Evolutionary conservation across 495 filamentous ascomycete genomes (phyloP), one percentile per base, ranked within the genome.

Genomic region (Podospora conica): DNA sequence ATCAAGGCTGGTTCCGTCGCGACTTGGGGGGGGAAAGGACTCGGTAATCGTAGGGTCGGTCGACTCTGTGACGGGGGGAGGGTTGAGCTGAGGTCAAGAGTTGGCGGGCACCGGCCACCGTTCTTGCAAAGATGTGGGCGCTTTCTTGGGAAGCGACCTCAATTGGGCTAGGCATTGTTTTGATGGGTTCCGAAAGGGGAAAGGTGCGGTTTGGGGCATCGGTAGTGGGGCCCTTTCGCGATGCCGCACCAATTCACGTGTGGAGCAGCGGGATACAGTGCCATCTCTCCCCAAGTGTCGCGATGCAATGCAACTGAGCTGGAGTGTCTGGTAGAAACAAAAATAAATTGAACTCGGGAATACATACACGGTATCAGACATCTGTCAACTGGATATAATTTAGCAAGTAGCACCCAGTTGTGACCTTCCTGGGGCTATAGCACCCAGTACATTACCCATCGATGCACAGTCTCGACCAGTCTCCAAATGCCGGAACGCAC

Each of bases 161-260:
- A 20, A 65, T 61, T 28, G 9, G 67, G 67, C 23, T 70, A 67
- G 68, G 56, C 61, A 68, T 74, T 76, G 72, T 74, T 74, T 76
- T 76, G 72, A 74, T 73, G 70, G 60, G 29, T 55, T 65, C 74
- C 74, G 9, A 62, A 74, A 71, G n/a, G 0, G 74, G 72, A 68
- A 68, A 70, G 64, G 74, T 65, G 23, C 56, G 28, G 66, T 3
- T 27, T 71, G 63, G 55, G 56, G 65, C 56, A 31, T 18, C n/a
- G 22, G 2, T 25, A 55, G 70, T 71, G 74, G 74, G 65, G 65
- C 57, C 62, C 12, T 40, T 28, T 12, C 65, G 54, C 63, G 40
- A 22, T 22, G 20, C 58, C 56, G 71, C 73, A 68, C 74, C 70
- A 69, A 21, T 64, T 71, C 74, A 75, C 74, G 73, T 75, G 73